These are phyloP conservation scores for Starmera pachycereana DNA, from an alignment of 805 yeast species.

Conservation along the genomic window DNA sequence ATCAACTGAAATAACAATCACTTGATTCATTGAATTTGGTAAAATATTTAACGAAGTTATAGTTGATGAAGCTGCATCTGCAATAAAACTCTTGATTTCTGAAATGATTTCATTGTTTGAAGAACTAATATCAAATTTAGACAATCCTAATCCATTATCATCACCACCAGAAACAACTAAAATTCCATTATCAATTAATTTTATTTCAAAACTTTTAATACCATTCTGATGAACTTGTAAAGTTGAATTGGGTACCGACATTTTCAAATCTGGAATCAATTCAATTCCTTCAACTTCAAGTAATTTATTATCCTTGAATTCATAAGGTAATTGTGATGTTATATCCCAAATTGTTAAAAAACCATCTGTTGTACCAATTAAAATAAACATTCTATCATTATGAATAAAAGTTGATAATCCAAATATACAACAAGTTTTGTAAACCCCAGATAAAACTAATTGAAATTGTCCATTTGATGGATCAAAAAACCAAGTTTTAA, in stretches of 20 bases:
- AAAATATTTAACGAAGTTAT: slow-evolving; percentile 51
- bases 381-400: slow-evolving; percentile 23
- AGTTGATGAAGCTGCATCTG: slow-evolving; percentile 76
- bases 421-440: slow-evolving; percentile 70
- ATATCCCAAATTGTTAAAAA: slow-evolving; percentile 53
- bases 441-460: slow-evolving; percentile 36
- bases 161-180: slow-evolving; percentile 79
- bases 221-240: slow-evolving; percentile 78
- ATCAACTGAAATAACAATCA: slow-evolving; percentile 71
- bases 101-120: slow-evolving; percentile 13
- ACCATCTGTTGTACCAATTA: slow-evolving; percentile 81
- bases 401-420: slow-evolving; percentile 39
- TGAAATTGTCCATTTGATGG: slow-evolving; percentile 26
- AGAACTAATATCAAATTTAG: slow-evolving; percentile 23
- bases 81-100: slow-evolving; percentile 24
- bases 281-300: background rate
- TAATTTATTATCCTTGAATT: slow-evolving; percentile 4
- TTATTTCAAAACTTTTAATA: slow-evolving; percentile 47
- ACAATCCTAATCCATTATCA: slow-evolving; percentile 61
- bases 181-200: slow-evolving; percentile 10
- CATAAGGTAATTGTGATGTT: slow-evolving; percentile 18
- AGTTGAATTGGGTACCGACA: slow-evolving; percentile 24
- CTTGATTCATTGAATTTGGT: slow-evolving; percentile 13
- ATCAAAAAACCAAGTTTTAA: slow-evolving; percentile 54
- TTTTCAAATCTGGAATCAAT: slow-evolving; percentile 1